A percentile compares a stretch with the other conserved stretches of the same genome.
Conservation (phyloP, 2,329 filamentous ascomycete species). For the Xylariomycetidae sp. region DNA sequence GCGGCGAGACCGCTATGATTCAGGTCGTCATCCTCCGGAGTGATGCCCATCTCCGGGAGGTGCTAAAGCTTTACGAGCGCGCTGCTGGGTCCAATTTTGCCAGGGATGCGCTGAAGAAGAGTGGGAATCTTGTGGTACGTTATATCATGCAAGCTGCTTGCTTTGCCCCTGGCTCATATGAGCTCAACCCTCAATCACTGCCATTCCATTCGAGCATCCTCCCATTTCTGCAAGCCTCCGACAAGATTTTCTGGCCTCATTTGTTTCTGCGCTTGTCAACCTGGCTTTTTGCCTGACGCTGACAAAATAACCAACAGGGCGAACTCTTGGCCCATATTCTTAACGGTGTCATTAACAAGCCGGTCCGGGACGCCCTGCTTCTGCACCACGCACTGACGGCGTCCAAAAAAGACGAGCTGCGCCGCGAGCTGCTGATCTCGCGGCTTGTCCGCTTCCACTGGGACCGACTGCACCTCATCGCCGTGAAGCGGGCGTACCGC, state of each 20-base stretch:
- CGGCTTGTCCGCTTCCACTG: conserved; percentile 87
- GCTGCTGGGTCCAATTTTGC: conserved; percentile 78
- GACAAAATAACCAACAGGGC: conserved; percentile 52
- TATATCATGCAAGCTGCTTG: too few relatives aligned
- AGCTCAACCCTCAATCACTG: too few relatives aligned
- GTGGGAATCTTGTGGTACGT: conserved; percentile 86
- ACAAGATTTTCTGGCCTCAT: too few relatives aligned
- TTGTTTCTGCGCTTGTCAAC: background rate
- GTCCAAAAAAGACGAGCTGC: conserved; percentile 64
- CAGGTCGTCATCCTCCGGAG: conserved; percentile 75
- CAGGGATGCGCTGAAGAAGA: conserved; percentile 80
- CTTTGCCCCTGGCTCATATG: too few relatives aligned
- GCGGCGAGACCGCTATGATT: conserved; percentile 85
- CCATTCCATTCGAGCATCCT: too few relatives aligned
- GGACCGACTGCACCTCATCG: conserved; percentile 77
- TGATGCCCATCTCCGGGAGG: conserved; percentile 75
- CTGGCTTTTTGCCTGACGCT: background rate
- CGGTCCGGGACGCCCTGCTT: conserved; percentile 86
- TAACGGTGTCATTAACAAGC: conserved; percentile 93
- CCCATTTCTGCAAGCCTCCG: too few relatives aligned
- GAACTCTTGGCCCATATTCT: conserved; percentile 93
- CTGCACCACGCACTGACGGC: conserved; percentile 84
- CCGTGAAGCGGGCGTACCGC: conserved; percentile 74
- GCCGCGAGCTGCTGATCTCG: conserved; percentile 83
- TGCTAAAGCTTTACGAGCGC: conserved; percentile 71